Evolutionary conservation across 1,139 yeast genomes (phyloP).

Genomic region (Scheffersomyces lignicola): DNA sequence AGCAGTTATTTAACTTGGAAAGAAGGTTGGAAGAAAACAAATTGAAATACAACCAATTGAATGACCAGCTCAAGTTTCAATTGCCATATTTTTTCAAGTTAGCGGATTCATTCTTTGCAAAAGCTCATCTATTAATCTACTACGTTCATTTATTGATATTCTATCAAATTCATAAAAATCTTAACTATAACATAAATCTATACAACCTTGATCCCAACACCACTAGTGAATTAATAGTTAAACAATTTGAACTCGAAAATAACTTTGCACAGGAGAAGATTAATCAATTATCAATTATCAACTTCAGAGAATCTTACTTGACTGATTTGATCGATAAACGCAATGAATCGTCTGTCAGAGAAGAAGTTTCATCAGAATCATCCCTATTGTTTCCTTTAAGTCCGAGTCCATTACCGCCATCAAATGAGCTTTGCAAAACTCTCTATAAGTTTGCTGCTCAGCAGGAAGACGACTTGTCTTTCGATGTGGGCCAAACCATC

Average conservation of each 20-base stretch:
- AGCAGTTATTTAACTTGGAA: conserved; percentile 29
- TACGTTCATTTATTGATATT: conserved; percentile 29
- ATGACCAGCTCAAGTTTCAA: conserved; percentile 35
- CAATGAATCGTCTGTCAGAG: too few relatives aligned
- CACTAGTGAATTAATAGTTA: conserved; percentile 8
- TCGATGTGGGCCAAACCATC: conserved; percentile 51
- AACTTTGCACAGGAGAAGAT: conserved; percentile 15
- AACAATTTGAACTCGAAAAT: conserved; percentile 13
- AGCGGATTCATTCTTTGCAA: conserved; percentile 22
- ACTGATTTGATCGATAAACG: conserved; percentile 10
- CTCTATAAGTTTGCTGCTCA: conserved; percentile 31
- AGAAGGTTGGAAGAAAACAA: conserved; percentile 30
- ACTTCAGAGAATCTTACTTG: conserved; percentile 20
- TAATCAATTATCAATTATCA: conserved; percentile 21
- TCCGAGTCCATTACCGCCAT: conserved; percentile 1
- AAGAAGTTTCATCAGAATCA: neutral
- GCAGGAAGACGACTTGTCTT: conserved; percentile 47
- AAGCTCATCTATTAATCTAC: conserved; percentile 27
- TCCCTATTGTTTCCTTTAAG: conserved; percentile 2
- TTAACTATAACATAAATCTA: conserved; percentile 11
- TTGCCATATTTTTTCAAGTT: conserved; percentile 39
- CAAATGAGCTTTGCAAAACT: conserved; percentile 28
- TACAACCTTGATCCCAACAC: conserved; percentile 4
- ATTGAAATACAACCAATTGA: conserved; percentile 28
- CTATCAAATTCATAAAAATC: conserved; percentile 23